These are phyloP conservation scores for Microbotryum saponariae DNA, from an alignment of 1,284 basidiomycete genomes.

Conservation along the genomic window DNA sequence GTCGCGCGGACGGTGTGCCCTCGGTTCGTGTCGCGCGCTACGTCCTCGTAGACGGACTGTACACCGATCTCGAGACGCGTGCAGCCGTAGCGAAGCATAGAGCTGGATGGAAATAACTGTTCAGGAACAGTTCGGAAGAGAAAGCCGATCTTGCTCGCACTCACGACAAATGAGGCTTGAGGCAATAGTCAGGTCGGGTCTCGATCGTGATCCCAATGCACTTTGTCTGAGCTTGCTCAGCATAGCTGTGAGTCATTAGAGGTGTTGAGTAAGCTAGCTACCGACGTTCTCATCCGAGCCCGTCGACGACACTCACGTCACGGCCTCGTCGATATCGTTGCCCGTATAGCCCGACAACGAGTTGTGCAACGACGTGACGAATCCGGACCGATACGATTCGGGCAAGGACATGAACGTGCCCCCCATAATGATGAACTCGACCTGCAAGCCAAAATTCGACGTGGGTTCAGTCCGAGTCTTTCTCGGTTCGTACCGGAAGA, in stretches of 20 bases:
- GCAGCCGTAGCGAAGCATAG: conserved; percentile 98
- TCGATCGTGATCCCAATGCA: conserved; percentile 99
- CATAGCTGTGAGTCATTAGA: conserved; percentile 53
- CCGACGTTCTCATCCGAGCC: too few species aligned
- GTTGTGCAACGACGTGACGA: conserved; percentile 94
- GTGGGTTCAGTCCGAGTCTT: too few species aligned
- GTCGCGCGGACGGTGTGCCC: conserved; percentile 94
- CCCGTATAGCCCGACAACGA: conserved; percentile 92
- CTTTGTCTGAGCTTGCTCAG: conserved; percentile 94
- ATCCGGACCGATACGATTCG: conserved; percentile 86
- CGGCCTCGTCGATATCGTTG: conserved; percentile 88
- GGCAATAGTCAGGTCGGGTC: conserved; percentile 95
- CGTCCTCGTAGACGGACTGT: conserved; percentile 98
- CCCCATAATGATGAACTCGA: conserved; percentile 98
- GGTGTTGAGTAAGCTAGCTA: background rate
- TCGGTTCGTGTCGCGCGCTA: conserved; percentile 95
- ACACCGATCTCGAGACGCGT: conserved; percentile 97
- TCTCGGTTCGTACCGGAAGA: too few species aligned
- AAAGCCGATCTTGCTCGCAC: conserved; percentile 8
- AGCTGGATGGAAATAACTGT: conserved; percentile 47
- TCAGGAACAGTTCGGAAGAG: background rate
- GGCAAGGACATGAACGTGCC: conserved; percentile 99
- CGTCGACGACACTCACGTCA: conserved; percentile 50
- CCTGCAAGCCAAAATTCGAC: conserved; percentile 45
- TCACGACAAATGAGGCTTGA: conserved; percentile 86